These are phyloP conservation scores for Acanthamoeba castellanii DNA, from an alignment of 208 protist species.

Conservation along the genomic window DNA sequence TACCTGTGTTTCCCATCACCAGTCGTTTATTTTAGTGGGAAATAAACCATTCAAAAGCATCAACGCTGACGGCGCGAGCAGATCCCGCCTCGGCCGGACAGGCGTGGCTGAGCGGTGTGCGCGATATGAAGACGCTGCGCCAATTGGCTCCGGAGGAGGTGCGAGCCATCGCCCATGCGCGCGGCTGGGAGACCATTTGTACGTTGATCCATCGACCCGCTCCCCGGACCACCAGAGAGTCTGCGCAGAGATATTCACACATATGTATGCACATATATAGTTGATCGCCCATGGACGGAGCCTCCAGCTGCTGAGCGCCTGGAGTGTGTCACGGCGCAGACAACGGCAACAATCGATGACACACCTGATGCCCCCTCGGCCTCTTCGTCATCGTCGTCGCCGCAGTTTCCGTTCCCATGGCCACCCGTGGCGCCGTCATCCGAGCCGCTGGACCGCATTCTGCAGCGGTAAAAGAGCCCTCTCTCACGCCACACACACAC, in stretches of 20 bases:
- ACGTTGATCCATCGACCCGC: neutral
- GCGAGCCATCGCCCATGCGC: neutral
- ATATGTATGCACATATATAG: neutral
- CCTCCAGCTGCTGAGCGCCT: no score
- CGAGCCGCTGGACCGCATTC: neutral
- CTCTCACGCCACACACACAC: no score
- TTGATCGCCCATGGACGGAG: neutral
- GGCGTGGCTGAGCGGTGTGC: slow-evolving; percentile 17
- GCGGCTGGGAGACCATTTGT: slow-evolving; percentile 40
- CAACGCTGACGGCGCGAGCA: neutral
- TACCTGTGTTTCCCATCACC: neutral
- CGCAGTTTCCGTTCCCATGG: neutral
- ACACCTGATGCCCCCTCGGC: neutral
- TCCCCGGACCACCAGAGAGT: neutral
- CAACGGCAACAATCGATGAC: neutral
- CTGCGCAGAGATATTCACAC: neutral
- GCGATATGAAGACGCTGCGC: slow-evolving; percentile 18
- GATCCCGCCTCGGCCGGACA: neutral
- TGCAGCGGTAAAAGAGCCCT: neutral
- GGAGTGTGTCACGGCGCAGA: no score
- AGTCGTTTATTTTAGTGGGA: neutral
- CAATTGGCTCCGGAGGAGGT: neutral
- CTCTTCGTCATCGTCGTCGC: neutral
- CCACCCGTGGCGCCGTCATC: neutral
- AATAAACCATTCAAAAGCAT: neutral